Percentiles rank a stretch among this genome's conserved stretches.
Evolutionary conservation across 2,329 filamentous ascomycete genomes (phyloP).

Genomic region (Penicillium sumatraense): DNA sequence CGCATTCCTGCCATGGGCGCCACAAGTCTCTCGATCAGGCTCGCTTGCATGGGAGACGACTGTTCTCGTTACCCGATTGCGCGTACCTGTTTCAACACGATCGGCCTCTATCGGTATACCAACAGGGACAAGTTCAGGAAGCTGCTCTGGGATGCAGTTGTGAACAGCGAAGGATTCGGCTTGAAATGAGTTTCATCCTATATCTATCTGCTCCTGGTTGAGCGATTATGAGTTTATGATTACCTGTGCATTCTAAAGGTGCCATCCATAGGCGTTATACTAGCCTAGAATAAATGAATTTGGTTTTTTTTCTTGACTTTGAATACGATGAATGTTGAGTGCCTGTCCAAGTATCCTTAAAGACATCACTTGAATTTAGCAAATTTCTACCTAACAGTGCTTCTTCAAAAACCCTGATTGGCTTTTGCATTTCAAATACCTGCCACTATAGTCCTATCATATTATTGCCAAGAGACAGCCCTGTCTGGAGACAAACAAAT

Average conservation of each 20-base stretch:
- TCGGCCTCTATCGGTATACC: constrained; percentile 75
- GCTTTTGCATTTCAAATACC: no score
- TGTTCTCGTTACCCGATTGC: constrained; percentile 78
- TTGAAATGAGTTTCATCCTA: constrained; percentile 61
- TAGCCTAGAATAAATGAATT: neutral
- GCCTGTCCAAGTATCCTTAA: no score
- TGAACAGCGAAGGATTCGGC: constrained; percentile 89
- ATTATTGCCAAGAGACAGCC: no score
- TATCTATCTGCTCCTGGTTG: constrained; percentile 6
- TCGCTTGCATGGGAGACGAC: constrained; percentile 77
- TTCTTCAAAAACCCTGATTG: no score
- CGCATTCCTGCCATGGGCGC: constrained; percentile 87
- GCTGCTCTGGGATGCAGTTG: constrained; percentile 83
- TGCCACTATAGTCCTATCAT: no score
- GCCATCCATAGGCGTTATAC: constrained; percentile 11
- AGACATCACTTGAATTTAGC: no score
- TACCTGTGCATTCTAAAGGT: constrained; percentile 10
- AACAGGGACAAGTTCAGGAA: constrained; percentile 69
- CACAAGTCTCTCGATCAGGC: constrained; percentile 74
- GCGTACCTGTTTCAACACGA: constrained; percentile 86
- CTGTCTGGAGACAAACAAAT: no score
- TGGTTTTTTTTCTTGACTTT: neutral
- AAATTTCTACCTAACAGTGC: no score
- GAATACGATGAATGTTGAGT: neutral
- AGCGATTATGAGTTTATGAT: constrained; percentile 2